Percentiles rank a stretch among this genome's conserved stretches.
Conservation (phyloP, 306 rosid genomes). For the Clitoria ternatea region DNA sequence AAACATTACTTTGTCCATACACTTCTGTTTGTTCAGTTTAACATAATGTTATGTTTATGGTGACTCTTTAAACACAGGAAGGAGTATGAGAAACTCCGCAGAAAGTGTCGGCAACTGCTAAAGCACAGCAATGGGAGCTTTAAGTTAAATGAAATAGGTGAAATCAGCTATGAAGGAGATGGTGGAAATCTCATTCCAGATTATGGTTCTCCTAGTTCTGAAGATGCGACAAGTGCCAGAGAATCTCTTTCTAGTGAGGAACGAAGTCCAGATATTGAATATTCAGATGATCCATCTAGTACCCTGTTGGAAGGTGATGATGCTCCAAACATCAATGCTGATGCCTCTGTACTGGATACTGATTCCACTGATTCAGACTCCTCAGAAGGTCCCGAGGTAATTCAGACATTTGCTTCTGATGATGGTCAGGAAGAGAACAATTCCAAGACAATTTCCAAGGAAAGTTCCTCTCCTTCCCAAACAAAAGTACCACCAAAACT, state of each 20-base stretch:
- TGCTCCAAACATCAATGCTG: constrained; percentile 52
- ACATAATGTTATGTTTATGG: constrained; percentile 10
- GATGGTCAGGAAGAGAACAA: constrained; percentile 57
- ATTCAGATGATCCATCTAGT: constrained; percentile 61
- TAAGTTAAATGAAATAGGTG: constrained; percentile 55
- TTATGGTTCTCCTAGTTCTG: constrained; percentile 86
- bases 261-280: constrained; percentile 55
- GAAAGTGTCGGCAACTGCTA: constrained; percentile 65
- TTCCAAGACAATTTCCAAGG: constrained; percentile 45
- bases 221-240: constrained; percentile 83
- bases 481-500: constrained; percentile 44
- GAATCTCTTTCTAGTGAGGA: constrained; percentile 94
- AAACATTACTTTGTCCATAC: background rate
- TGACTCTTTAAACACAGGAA: constrained; percentile 57
- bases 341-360: constrained; percentile 53
- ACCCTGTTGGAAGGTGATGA: constrained; percentile 68
- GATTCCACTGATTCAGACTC: constrained; percentile 91
- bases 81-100: constrained; percentile 79
- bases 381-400: constrained; percentile 74
- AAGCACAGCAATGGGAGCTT: constrained; percentile 50
- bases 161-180: constrained; percentile 52
- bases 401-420: constrained; percentile 57
- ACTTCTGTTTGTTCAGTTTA: constrained; percentile 7
- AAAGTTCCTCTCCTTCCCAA: constrained; percentile 51
- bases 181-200: constrained; percentile 48